Evolutionary conservation across 306 rosid species (phyloP), one percentile per base, ranked within the genome.

Genomic region (Arachis hypogaea): DNA sequence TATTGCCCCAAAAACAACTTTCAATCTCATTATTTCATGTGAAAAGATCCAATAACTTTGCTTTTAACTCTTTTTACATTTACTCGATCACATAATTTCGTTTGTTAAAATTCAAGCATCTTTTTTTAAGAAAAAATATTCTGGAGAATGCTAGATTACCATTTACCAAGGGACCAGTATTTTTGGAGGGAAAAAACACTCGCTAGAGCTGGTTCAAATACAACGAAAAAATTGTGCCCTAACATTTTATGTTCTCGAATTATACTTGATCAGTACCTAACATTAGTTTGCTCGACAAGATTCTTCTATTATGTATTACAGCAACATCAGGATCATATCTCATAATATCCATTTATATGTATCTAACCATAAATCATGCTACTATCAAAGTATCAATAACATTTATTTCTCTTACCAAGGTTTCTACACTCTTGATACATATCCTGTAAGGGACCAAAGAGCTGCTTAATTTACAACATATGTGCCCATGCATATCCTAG

Each of bases 231-330:
- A 22, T 22, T 22, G 28, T 22, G 28, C 28, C 1, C 28, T 22
- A 22, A 22, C 22, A 22, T 22, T 22, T 22, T 1, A 47, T 54
- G 44, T 28, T 22, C 44, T 66, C 5, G 57, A 33, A 8, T 44
- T 71, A 41, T 47, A 63, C 40, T 41, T 41, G 22, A 28, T 29
- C 54, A 9, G 40, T 4, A 8, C 36, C 70, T 30, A 18, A 16
- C 18, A 18, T 18, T 18, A 41, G 41, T 55, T 63, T 63, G 12
- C 82, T 11, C 22, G 46, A 63, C 68, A 55, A 78, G 38, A 52
- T 44, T 64, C 64, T 38, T 14, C 72, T 29, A 44, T 4, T 16
- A 18, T 30, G 65, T 36, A 11, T 57, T 61, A 12, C 46, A 61
- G 38, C 28, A 61, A n/a, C 22, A 33, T 60, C 38, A 59, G 69